Percentiles rank a stretch among this genome's conserved stretches.
Conservation (phyloP, 129 eudicot species). For the Lactuca sativa region DNA sequence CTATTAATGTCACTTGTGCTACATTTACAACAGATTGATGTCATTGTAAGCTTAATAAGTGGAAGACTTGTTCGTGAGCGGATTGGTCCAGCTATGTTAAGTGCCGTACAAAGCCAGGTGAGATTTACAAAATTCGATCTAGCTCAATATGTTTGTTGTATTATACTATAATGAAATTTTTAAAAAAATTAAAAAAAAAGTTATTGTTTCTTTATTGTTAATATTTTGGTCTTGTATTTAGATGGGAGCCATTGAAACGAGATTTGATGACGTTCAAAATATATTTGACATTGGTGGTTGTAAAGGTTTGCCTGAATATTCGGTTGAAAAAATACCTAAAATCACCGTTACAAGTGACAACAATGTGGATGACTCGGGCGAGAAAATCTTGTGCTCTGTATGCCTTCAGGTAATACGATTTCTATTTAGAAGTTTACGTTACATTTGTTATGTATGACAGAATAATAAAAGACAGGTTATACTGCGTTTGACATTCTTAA, state of each 20-base stretch:
- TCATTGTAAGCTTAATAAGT: slow-evolving; percentile 84
- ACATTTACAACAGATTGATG: slow-evolving; percentile 67
- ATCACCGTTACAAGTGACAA: slow-evolving; percentile 63
- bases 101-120: slow-evolving; percentile 99
- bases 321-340: slow-evolving; percentile 83
- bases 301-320: slow-evolving; percentile 80
- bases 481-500: too few species aligned
- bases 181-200: background rate
- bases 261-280: slow-evolving; percentile 76
- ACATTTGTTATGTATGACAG: background rate
- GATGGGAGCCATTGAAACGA: slow-evolving; percentile 99
- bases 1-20: slow-evolving; percentile 2
- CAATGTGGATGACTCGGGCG: slow-evolving; percentile 82
- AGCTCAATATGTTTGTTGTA: background rate
- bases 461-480: too few species aligned
- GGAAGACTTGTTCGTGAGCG: slow-evolving; percentile 99
- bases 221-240: slow-evolving; percentile 23
- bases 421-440: background rate
- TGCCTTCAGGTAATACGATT: slow-evolving; percentile 77
- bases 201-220: slow-evolving; percentile 2
- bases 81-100: slow-evolving; percentile 98
- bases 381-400: slow-evolving; percentile 79
- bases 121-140: slow-evolving; percentile 2
- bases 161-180: background rate
- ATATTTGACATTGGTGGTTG: slow-evolving; percentile 79